Evolutionary conservation across 305 asterid genomes (phyloP), one percentile per base, ranked within the genome.

Genomic region (Petunia hybrid): DNA sequence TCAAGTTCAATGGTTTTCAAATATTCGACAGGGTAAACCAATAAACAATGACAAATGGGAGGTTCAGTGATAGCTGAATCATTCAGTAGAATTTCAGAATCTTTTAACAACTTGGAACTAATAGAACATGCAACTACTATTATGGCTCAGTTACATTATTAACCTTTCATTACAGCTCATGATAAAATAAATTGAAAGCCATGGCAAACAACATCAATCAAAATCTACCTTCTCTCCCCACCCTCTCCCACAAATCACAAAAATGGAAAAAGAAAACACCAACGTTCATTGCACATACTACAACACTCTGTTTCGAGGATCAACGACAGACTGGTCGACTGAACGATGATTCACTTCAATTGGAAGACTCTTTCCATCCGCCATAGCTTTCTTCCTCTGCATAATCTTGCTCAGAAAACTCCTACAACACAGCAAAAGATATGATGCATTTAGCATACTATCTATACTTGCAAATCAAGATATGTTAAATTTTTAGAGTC

Each of bases 361-460:
- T 76, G 8, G 86, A 56, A 83, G 91, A 87, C 56, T 89, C 83
- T 66, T 83, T 89, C 88, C 89, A 87, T 75, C 89, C 89, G 6
- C 90, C 90, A 75, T 42, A 74, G 79, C 42, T 82, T 69, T 85
- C 89, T 61, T 82, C 88, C 66, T 71, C 77, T 40, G 63, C 86
- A 9, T 35, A 53, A 6, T 65, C 60, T 60, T 46, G 45, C 74
- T 80, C 86, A 6, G 39, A 4, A 38, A 3, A 81, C 46, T 84
- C 85, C 91, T 87, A 71, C 51, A 75, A 83, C 62, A 70, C 4
- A 41, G 63, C 6, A 74, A 48, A 42, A 41, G 4, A 59, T 48
- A 13, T 5, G 6, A 35, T 35, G 78, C 62, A 46, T 35, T 10
- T 70, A 2, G 60, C 42, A 31, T 31, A 5, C 42, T 10, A 9